These are phyloP conservation scores for Hibiscus mutabilis DNA, from an alignment of 345 rosid species.

Conservation along the genomic window DNA sequence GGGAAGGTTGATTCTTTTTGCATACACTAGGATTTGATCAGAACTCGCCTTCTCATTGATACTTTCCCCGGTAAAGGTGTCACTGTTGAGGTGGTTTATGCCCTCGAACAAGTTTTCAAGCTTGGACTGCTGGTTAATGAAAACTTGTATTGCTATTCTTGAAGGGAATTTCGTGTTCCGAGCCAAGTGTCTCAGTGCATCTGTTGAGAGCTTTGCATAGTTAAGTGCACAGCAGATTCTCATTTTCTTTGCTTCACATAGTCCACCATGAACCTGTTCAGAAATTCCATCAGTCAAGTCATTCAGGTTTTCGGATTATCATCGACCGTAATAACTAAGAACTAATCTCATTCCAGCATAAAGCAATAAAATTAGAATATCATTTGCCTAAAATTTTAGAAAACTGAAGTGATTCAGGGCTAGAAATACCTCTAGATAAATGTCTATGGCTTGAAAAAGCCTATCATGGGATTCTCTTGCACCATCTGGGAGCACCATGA, in stretches of 20 bases:
- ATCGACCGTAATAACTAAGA: neutral
- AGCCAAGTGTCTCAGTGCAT: conserved; percentile 24
- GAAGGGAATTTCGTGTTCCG: conserved; percentile 37
- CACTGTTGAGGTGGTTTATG: neutral
- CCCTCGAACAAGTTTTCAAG: neutral
- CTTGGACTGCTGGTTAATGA: conserved; percentile 26
- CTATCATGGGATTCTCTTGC: conserved; percentile 36
- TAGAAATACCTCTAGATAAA: conserved; percentile 42
- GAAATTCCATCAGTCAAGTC: neutral
- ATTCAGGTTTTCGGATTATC: neutral
- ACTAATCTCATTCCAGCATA: neutral
- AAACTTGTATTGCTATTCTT: conserved; percentile 20
- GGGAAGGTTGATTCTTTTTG: conserved; percentile 14
- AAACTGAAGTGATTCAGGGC: neutral
- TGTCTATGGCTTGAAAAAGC: conserved; percentile 42
- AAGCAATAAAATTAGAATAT: neutral
- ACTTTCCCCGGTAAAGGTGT: neutral
- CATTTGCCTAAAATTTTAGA: neutral
- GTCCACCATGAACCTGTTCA: conserved; percentile 35
- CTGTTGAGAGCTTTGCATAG: conserved; percentile 38
- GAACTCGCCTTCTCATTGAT: neutral
- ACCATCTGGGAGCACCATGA: conserved; percentile 33
- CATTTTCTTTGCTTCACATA: conserved; percentile 29
- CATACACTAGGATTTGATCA: conserved; percentile 12
- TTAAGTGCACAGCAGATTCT: conserved; percentile 30